Conservation (phyloP, 2,329 filamentous ascomycete species). For the Diplodia mutila region DNA sequence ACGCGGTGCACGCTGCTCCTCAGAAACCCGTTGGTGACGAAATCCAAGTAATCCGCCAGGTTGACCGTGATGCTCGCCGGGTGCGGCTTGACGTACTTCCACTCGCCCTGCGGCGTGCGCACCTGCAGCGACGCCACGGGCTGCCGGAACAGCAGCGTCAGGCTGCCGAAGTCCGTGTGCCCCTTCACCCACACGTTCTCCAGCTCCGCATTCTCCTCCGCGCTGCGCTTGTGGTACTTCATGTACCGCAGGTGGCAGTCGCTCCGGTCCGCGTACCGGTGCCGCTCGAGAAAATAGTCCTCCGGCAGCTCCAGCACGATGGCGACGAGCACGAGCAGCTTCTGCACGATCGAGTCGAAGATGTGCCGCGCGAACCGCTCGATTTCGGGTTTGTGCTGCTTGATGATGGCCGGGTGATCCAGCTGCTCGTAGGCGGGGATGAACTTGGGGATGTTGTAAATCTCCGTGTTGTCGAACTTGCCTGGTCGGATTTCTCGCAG, state of each 20-base stretch:
- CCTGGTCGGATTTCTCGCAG: constrained; percentile 37
- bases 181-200: constrained; percentile 39
- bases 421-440: constrained; percentile 31
- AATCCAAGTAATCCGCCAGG: constrained; percentile 42
- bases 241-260: constrained; percentile 11
- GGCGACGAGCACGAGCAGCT: constrained; percentile 4
- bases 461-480: constrained; percentile 60
- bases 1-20: constrained; percentile 53
- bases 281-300: constrained; percentile 7
- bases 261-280: constrained; percentile 8
- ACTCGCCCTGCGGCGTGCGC: constrained; percentile 32
- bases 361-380: constrained; percentile 51
- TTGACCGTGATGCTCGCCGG: constrained; percentile 36
- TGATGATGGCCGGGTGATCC: constrained; percentile 48
- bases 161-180: constrained; percentile 35
- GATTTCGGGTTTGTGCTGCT: constrained; percentile 49
- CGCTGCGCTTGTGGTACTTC: background rate
- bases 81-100: constrained; percentile 36
- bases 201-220: constrained; percentile 33
- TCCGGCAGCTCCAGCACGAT: constrained; percentile 13
- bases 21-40: constrained; percentile 53
- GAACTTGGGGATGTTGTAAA: constrained; percentile 65
- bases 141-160: constrained; percentile 33
- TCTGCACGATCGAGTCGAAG: background rate
- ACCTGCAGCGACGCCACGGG: constrained; percentile 36